Conservation (phyloP, 2,329 filamentous ascomycete species). For the Xylariaceae sp. region DNA sequence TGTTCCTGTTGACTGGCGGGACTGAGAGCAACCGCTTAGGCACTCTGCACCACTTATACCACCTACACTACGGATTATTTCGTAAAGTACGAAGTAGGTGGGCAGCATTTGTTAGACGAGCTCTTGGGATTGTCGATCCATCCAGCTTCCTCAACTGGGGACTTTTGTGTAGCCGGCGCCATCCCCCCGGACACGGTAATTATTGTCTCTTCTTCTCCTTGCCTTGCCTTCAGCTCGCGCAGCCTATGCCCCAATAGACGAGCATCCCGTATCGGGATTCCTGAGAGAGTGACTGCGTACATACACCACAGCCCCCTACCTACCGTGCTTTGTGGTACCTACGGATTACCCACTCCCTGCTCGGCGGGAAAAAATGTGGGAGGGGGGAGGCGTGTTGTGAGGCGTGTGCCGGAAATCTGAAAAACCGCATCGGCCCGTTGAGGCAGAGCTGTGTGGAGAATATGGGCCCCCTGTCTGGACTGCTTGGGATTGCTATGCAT, state of each 20-base stretch:
- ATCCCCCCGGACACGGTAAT: constrained; percentile 2
- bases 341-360: not conserved
- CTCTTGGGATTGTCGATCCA: constrained; percentile 10
- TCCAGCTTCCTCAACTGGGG: constrained; percentile 17
- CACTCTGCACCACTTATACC: not conserved
- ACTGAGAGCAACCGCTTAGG: not conserved
- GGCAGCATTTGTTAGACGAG: constrained; percentile 3
- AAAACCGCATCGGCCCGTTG: constrained; percentile 1
- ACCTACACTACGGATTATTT: not conserved
- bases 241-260: constrained; percentile 26
- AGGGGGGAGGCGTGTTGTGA: not conserved
- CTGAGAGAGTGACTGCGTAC: not conserved
- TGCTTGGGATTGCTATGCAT: no score
- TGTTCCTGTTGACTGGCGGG: not conserved
- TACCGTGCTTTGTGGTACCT: not conserved
- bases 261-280: constrained; percentile 8
- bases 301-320: not conserved
- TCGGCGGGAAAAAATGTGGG: not conserved
- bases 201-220: constrained; percentile 18
- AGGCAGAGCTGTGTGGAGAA: not conserved
- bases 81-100: not conserved
- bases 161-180: constrained; percentile 11
- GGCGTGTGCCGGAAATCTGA: not conserved
- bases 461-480: not conserved
- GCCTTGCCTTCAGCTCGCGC: constrained; percentile 30